These are phyloP conservation scores for Pyrenochaeta sp. DNA, from an alignment of 2,329 filamentous ascomycete genomes.

Conservation along the genomic window DNA sequence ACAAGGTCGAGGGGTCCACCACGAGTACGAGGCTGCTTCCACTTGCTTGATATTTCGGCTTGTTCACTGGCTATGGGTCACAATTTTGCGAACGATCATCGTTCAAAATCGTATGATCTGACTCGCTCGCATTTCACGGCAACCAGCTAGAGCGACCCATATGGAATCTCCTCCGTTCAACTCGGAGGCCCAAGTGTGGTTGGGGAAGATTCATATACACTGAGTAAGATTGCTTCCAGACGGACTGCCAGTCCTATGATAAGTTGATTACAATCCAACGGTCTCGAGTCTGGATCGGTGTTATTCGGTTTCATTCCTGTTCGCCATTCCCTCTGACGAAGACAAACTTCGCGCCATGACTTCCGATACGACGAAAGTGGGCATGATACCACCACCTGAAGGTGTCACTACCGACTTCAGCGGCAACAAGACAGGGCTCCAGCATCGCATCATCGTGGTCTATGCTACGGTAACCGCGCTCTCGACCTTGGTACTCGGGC, in stretches of 20 bases:
- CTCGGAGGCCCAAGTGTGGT: neutral
- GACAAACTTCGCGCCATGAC: conserved; percentile 3
- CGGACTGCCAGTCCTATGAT: conserved; percentile 7
- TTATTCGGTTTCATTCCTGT: neutral
- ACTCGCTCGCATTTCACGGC: neutral
- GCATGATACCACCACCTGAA: conserved; percentile 15
- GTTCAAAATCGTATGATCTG: neutral
- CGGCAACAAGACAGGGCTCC: conserved; percentile 17
- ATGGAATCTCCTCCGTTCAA: neutral
- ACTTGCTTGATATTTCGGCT: neutral
- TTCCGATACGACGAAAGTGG: conserved; percentile 4
- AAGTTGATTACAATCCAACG: conserved; percentile 10
- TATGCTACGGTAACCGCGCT: conserved; percentile 20
- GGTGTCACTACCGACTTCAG: conserved; percentile 14
- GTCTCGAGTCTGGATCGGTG: neutral
- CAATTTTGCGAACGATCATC: neutral
- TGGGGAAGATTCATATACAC: neutral
- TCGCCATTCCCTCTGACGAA: neutral
- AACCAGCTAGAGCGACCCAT: neutral
- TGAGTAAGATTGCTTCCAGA: neutral
- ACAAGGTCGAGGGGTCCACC: neutral
- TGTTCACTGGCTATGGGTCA: neutral
- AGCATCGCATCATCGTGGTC: conserved; percentile 17
- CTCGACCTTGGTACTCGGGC: conserved; percentile 15
- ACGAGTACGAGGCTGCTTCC: neutral